Conservation (phyloP, 257 asterid genomes). For the Solanum paucissectum region DNA sequence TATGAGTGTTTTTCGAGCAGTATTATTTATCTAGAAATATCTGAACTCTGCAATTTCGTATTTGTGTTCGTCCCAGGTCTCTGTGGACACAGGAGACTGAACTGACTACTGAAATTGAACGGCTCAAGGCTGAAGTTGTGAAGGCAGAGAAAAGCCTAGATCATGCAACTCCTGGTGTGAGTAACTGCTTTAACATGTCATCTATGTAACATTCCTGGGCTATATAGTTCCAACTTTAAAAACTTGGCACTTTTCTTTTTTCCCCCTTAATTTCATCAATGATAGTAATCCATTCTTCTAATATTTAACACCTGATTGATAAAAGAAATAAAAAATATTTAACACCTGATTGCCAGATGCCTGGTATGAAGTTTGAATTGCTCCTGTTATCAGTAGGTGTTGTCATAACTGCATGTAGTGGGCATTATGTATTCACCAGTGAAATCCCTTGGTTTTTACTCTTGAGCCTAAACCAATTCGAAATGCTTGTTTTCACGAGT, state of each 20-base stretch:
- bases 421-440: not conserved
- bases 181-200: slow-evolving; percentile 12
- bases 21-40: not conserved
- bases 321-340: not conserved
- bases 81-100: slow-evolving; percentile 83
- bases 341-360: not conserved
- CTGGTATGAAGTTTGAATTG: not conserved
- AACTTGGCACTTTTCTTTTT: not conserved
- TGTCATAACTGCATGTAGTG: not conserved
- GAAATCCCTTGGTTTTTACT: not conserved
- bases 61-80: slow-evolving; percentile 33
- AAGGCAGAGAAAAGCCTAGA: slow-evolving; percentile 97
- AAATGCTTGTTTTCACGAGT: not conserved
- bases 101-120: slow-evolving; percentile 65
- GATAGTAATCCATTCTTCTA: not conserved
- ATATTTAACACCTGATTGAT: not conserved
- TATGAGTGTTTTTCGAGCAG: not conserved
- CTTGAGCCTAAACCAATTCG: not conserved
- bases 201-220: not conserved
- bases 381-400: not conserved
- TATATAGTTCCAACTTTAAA: not conserved
- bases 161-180: slow-evolving; percentile 96
- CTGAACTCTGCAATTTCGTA: slow-evolving; percentile 12
- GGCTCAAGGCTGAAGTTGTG: slow-evolving; percentile 70
- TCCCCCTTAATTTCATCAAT: not conserved